A percentile compares a stretch with the other conserved stretches of the same genome.
These are phyloP conservation scores for Vanderwaltozyma yarrowii DNA, from an alignment of 805 yeast genomes.

Conservation along the genomic window DNA sequence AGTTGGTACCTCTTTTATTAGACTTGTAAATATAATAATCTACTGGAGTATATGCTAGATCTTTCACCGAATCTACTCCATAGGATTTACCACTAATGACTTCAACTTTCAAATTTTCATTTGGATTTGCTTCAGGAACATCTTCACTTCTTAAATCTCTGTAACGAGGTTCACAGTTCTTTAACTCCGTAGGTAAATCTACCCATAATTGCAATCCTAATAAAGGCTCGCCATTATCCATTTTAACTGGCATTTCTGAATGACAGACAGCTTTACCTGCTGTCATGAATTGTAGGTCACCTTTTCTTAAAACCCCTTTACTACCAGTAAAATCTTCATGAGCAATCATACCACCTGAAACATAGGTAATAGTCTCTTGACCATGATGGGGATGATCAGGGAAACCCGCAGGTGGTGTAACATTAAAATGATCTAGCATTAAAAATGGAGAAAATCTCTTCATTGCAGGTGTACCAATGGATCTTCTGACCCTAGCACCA, in stretches of 20 bases:
- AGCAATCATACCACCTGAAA: conserved; percentile 56
- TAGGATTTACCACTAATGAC: conserved; percentile 72
- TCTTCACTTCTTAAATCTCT: conserved; percentile 63
- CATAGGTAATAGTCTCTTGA: conserved; percentile 67
- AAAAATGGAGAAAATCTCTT: conserved; percentile 75
- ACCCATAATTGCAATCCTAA: conserved; percentile 85
- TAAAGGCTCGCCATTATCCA: conserved; percentile 38
- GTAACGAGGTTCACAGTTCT: conserved; percentile 61
- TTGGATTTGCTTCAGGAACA: conserved; percentile 58
- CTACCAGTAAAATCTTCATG: conserved; percentile 85
- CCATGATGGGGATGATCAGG: conserved; percentile 83
- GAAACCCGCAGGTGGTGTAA: conserved; percentile 58
- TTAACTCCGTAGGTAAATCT: conserved; percentile 58
- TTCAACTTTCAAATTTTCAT: conserved; percentile 47
- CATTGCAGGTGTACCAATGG: conserved; percentile 59
- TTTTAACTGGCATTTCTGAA: conserved; percentile 70
- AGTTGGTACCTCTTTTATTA: conserved; percentile 49
- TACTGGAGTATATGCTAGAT: conserved; percentile 75
- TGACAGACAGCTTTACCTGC: conserved; percentile 85
- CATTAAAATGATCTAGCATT: conserved; percentile 70
- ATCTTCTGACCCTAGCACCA: conserved; percentile 78
- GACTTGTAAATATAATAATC: conserved; percentile 59
- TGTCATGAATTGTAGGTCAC: conserved; percentile 89
- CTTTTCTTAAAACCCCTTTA: conserved; percentile 65
- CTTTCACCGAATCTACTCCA: conserved; percentile 64